phyloP scores from a whole-genome alignment of 768 basidiomycete species.

The Boletus vinaceobasis region DNA sequence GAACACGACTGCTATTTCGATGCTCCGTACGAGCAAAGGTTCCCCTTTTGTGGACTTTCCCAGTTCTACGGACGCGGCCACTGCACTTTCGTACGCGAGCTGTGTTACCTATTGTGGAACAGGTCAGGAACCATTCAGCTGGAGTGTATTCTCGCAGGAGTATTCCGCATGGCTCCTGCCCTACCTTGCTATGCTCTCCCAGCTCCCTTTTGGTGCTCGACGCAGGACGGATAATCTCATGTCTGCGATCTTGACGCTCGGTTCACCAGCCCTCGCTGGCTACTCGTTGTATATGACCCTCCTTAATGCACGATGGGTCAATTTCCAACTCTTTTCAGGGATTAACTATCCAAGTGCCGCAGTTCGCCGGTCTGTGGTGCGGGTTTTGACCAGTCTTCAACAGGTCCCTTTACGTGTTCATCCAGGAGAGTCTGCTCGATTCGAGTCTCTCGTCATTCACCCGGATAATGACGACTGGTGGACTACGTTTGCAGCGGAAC shows the following conservation, averaged over 20 bases:
- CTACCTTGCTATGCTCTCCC: slow-evolving; percentile 46
- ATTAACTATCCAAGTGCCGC: slow-evolving; percentile 23
- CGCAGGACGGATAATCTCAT: slow-evolving; percentile 40
- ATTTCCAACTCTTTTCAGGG: slow-evolving; percentile 28
- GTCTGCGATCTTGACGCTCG: slow-evolving; percentile 42
- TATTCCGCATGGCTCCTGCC: slow-evolving; percentile 47
- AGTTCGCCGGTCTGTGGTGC: slow-evolving; percentile 24
- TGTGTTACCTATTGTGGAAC: slow-evolving; percentile 12
- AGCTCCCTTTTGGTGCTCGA: slow-evolving; percentile 46
- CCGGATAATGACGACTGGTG: slow-evolving; percentile 44
- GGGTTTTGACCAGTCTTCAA: slow-evolving; percentile 38
- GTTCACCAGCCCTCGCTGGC: slow-evolving; percentile 43
- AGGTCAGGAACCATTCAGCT: slow-evolving; percentile 14
- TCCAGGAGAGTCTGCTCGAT: slow-evolving; percentile 22
- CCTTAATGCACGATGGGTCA: slow-evolving; percentile 43
- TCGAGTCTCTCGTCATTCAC: slow-evolving; percentile 42
- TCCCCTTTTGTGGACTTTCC: not conserved
- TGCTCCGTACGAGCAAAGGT: slow-evolving; percentile 13
- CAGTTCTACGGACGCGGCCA: not conserved
- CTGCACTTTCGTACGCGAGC: slow-evolving; percentile 5
- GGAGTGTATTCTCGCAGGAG: slow-evolving; percentile 30
- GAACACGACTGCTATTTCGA: slow-evolving; percentile 8
- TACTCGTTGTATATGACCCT: slow-evolving; percentile 44
- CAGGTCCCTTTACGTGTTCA: slow-evolving; percentile 38
- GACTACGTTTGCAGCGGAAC: slow-evolving; percentile 28